Conservation (phyloP, 2,329 filamentous ascomycete genomes). For the Hymenoscyphus infarciens region DNA sequence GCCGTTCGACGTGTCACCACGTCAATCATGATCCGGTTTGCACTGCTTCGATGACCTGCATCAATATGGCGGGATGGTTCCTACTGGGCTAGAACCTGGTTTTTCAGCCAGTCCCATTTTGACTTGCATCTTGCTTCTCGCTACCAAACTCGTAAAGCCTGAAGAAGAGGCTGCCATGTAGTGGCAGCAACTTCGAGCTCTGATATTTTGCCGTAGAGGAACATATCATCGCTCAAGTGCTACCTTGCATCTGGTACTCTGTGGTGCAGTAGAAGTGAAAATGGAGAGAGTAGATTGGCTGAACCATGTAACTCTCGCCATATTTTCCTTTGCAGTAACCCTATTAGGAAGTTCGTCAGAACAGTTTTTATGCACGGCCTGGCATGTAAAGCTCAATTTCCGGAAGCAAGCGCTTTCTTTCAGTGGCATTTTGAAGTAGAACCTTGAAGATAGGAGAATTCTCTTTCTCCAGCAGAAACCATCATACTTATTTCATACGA, state of each 20-base stretch:
- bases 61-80: too few species aligned
- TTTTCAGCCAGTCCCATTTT: too few species aligned
- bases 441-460: too few species aligned
- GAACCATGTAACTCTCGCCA: neutral
- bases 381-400: neutral
- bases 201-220: neutral
- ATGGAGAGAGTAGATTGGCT: neutral
- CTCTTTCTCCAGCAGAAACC: too few species aligned
- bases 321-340: neutral
- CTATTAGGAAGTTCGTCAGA: neutral
- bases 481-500: too few species aligned
- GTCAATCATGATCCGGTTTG: too few species aligned
- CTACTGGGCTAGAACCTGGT: too few species aligned
- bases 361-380: neutral
- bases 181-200: neutral
- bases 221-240: neutral
- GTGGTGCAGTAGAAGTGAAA: neutral
- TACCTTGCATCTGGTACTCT: neutral
- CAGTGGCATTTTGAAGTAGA: too few species aligned
- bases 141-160: conserved; percentile 1
- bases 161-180: neutral
- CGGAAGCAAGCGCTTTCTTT: neutral
- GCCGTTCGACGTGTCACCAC: too few species aligned
- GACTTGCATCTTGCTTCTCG: neutral
- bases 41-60: too few species aligned